These are phyloP conservation scores for Ceriops decandra DNA, from an alignment of 345 rosid species.

Conservation along the genomic window DNA sequence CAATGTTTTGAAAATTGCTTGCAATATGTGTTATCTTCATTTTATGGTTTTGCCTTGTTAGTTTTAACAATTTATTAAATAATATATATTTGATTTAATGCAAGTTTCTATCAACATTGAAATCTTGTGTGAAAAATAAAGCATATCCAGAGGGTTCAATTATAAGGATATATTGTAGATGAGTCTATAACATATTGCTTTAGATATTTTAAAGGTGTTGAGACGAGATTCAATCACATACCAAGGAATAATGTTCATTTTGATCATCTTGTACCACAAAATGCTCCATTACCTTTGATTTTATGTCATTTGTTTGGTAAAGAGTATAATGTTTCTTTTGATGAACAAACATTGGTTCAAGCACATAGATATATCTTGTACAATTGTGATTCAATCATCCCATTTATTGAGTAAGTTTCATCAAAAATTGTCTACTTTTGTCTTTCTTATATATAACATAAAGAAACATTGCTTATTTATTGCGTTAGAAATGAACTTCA, in stretches of 20 bases:
- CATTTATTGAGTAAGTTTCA: not conserved
- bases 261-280: not conserved
- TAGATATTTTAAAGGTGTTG: not conserved
- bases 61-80: no score
- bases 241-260: not conserved
- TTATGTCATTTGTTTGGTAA: not conserved
- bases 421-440: no score
- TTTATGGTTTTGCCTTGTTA: not conserved
- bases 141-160: not conserved
- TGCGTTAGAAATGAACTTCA: no score
- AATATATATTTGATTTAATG: no score
- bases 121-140: not conserved
- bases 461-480: no score
- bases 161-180: not conserved
- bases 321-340: not conserved
- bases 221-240: not conserved
- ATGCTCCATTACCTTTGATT: not conserved
- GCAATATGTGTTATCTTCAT: no score
- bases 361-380: conserved; percentile 1
- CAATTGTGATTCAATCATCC: not conserved
- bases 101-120: not conserved
- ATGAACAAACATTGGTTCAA: not conserved
- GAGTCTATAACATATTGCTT: conserved; percentile 10
- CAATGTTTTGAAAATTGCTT: no score
- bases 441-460: no score